Conservation (phyloP, 306 rosid species). For the Macrotyloma uniflorum region DNA sequence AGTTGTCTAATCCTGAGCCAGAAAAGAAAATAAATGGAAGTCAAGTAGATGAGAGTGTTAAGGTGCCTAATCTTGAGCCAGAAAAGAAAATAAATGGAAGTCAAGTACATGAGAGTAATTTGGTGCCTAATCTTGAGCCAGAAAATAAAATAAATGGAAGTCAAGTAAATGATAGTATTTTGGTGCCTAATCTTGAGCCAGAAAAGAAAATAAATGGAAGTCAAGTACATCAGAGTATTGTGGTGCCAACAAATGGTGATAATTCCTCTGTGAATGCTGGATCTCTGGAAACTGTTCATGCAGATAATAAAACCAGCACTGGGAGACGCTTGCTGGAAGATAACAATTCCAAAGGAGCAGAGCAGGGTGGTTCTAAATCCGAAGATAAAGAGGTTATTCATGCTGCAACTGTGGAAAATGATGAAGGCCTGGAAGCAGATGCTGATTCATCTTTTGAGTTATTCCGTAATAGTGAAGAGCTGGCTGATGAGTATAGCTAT, state of each 20-base stretch:
- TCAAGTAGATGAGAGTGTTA: constrained; percentile 17
- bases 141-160: constrained; percentile 45
- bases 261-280: constrained; percentile 54
- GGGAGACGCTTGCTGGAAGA: constrained; percentile 86
- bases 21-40: constrained; percentile 45
- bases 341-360: constrained; percentile 54
- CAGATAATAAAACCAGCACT: constrained; percentile 55
- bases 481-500: constrained; percentile 85
- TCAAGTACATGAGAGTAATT: constrained; percentile 12
- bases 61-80: constrained; percentile 25
- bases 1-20: constrained; percentile 45
- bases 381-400: constrained; percentile 53
- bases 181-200: constrained; percentile 52
- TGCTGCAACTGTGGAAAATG: constrained; percentile 79
- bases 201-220: constrained; percentile 44
- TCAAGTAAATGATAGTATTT: constrained; percentile 55
- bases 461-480: constrained; percentile 79
- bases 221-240: constrained; percentile 55
- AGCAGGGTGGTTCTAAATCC: constrained; percentile 58
- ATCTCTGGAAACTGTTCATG: constrained; percentile 47
- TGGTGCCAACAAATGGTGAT: constrained; percentile 47
- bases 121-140: constrained; percentile 41
- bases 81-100: constrained; percentile 46
- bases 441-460: constrained; percentile 90
- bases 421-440: constrained; percentile 76